Evolutionary conservation across 2,329 filamentous ascomycete species (phyloP), one percentile per base, ranked within the genome.

Genomic region (Parastagonospora avenae): DNA sequence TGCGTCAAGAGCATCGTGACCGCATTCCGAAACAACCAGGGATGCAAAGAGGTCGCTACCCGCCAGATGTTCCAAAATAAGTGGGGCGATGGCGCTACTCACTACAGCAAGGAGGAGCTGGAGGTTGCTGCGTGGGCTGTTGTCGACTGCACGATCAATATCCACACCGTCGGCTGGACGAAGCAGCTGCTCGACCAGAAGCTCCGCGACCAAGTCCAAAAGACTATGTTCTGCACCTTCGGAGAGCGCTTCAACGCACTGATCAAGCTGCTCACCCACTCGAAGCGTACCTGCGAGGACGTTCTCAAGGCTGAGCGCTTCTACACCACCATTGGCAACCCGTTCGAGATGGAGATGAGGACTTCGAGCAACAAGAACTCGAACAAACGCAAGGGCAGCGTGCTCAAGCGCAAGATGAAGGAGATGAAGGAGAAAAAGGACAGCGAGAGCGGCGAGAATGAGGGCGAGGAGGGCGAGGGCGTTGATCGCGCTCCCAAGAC

Each of bases 371-470:
- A 59, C 46, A 38, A 44, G 16, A 29, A 10, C 8, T 49, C 54
- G 8, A 57, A 59, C 30, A 36, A 14, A 68, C 70, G 10, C 15
- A 39, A 60, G 78, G 38, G 38, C 38, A 40, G 14, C 10, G n/a
- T n/a, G 38, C 38, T 32, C 30, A 32, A 32, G 19, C 19, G 19
- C 19, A 24, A 24, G 3, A 5, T 24, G 19, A 5, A 3, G 5
- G 19, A 24, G 19, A 24, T 24, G 19, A 24, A 24, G 19, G 19
- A 24, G 3, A 5, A 24, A 5, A 5, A 24, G 19, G 19, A 5
- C 19, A 5, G 19, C 19, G 19, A 24, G 19, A 5, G 19, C 19
- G 19, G 19, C 19, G 19, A 24, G 19, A n/a, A n/a, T n/a, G 19
- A 5, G 3, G 19, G 19, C 19, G 19, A 24, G 19, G 19, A 5